Conservation (phyloP, 805 yeast species). For the Hanseniaspora singularis region DNA sequence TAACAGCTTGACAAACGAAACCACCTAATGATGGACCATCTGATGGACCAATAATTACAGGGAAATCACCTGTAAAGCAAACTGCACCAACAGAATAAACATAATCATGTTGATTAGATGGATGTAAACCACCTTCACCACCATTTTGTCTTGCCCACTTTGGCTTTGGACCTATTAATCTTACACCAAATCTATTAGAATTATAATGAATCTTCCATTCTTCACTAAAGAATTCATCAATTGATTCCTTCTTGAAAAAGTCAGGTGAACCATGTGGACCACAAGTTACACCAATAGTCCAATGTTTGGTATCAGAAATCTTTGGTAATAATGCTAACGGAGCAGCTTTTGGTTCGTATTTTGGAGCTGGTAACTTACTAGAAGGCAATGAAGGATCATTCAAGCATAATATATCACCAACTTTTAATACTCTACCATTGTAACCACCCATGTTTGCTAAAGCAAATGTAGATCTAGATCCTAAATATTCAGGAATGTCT, state of each 20-base stretch:
- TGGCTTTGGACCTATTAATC: constrained; percentile 91
- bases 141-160: constrained; percentile 94
- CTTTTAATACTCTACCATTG: constrained; percentile 81
- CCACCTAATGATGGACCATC: constrained; percentile 98
- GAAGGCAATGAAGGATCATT: constrained; percentile 64
- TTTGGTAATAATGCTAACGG: constrained; percentile 36
- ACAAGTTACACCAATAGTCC: constrained; percentile 87
- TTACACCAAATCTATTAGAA: constrained; percentile 91
- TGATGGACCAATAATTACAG: constrained; percentile 78
- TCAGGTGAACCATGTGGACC: constrained; percentile 99
- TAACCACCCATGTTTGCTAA: constrained; percentile 85
- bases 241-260: constrained; percentile 67
- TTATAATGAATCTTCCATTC: constrained; percentile 95
- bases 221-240: constrained; percentile 58
- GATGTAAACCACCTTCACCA: constrained; percentile 96
- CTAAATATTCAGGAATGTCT: constrained; percentile 86
- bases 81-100: constrained; percentile 94
- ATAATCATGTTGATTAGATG: constrained; percentile 96
- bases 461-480: constrained; percentile 94
- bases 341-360: constrained; percentile 46
- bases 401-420: constrained; percentile 82
- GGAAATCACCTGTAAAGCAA: constrained; percentile 97
- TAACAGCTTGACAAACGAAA: constrained; percentile 92
- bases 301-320: constrained; percentile 30
- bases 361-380: constrained; percentile 62